Conservation (phyloP, 768 basidiomycete species). For the Chlorophyllum brunneum region DNA sequence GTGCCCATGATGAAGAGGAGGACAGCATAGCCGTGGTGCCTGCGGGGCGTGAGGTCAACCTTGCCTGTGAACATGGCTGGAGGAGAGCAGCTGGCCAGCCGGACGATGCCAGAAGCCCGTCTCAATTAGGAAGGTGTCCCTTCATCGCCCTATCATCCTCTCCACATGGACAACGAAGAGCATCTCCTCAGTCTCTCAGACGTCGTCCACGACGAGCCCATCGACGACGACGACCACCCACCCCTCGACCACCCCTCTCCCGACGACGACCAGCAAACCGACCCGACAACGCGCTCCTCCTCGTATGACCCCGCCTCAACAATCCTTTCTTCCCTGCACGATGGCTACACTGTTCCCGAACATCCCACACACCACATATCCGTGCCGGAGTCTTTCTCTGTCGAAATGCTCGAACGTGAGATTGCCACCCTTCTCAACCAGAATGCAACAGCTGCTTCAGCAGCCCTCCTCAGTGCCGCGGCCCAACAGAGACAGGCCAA, state of each 20-base stretch:
- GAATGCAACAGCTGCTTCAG: constrained; percentile 67
- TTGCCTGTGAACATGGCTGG: constrained; percentile 40
- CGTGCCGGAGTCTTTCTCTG: constrained; percentile 49
- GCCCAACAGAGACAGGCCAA: constrained; percentile 62
- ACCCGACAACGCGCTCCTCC: constrained; percentile 19
- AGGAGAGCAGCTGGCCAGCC: background rate
- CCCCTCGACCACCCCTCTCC: constrained; percentile 24
- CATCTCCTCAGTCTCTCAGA: constrained; percentile 74
- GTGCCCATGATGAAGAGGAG: constrained; percentile 87
- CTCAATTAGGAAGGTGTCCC: constrained; percentile 14
- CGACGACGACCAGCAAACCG: constrained; percentile 25
- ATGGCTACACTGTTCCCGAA: constrained; percentile 32
- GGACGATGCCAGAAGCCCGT: constrained; percentile 6
- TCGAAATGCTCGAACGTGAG: constrained; percentile 76
- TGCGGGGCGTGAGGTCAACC: constrained; percentile 60
- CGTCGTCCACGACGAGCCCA: constrained; percentile 78
- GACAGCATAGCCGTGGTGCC: constrained; percentile 78
- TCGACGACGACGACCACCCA: constrained; percentile 51
- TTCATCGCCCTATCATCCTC: constrained; percentile 11
- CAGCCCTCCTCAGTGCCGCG: constrained; percentile 60
- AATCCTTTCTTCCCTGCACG: constrained; percentile 36
- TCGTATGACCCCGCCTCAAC: constrained; percentile 30
- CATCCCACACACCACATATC: constrained; percentile 32
- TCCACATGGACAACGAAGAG: constrained; percentile 52
- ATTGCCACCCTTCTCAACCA: constrained; percentile 72